A percentile compares a stretch with the other conserved stretches of the same genome.
Conservation (phyloP, 768 basidiomycete species). For the Phallus indusiatus region DNA sequence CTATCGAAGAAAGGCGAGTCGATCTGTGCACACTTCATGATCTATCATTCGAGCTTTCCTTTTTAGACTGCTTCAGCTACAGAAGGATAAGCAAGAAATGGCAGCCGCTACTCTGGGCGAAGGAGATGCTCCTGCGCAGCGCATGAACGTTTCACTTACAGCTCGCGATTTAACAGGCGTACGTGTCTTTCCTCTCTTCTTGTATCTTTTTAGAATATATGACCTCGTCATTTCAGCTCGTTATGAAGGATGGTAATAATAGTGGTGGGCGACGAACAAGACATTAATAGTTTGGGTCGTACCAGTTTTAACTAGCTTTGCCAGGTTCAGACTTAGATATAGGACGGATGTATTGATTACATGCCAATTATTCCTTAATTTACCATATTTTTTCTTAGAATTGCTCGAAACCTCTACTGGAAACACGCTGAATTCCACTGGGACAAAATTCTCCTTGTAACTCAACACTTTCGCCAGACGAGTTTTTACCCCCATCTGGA, state of each 20-base stretch:
- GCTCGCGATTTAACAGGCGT: constrained; percentile 1
- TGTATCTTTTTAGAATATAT: background rate
- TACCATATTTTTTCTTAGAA: too few species aligned
- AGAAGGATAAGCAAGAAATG: constrained; percentile 29
- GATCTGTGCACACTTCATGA: background rate
- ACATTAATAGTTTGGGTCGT: background rate
- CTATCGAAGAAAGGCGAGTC: constrained; percentile 67
- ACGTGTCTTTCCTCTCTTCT: background rate
- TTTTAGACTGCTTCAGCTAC: constrained; percentile 1
- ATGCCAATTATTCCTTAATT: too few species aligned
- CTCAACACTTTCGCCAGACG: too few species aligned
- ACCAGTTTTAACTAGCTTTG: too few species aligned
- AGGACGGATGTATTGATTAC: too few species aligned
- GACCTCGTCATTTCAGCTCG: background rate
- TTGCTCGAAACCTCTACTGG: too few species aligned
- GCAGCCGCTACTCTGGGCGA: constrained; percentile 66
- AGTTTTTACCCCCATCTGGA: too few species aligned
- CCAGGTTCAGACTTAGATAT: too few species aligned
- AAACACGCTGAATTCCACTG: too few species aligned
- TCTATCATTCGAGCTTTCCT: background rate
- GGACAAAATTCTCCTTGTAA: too few species aligned
- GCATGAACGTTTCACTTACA: constrained; percentile 1
- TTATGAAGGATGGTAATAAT: background rate
- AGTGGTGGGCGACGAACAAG: background rate
- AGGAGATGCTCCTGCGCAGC: constrained; percentile 25